Conservation (phyloP, 345 rosid genomes). For the Noccaea caerulescens region DNA sequence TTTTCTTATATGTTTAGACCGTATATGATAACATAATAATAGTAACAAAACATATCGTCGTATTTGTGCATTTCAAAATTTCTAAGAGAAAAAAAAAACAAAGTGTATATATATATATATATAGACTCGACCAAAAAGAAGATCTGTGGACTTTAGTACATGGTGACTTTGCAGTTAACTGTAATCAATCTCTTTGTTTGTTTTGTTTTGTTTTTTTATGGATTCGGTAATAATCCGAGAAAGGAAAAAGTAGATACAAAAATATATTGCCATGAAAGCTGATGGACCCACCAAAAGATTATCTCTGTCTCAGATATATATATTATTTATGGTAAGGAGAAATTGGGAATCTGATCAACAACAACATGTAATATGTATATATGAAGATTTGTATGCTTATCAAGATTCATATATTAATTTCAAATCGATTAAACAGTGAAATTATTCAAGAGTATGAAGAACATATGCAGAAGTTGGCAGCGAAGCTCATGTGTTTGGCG, state of each 20-base stretch:
- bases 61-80: too few relatives aligned
- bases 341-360: not conserved
- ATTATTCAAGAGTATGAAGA: conserved; percentile 59
- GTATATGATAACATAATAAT: too few relatives aligned
- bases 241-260: conserved; percentile 26
- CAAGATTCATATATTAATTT: conserved; percentile 6
- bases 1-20: not conserved
- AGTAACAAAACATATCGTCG: too few relatives aligned
- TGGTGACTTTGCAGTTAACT: conserved; percentile 14
- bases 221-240: conserved; percentile 23
- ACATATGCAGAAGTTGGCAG: conserved; percentile 72
- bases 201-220: not conserved
- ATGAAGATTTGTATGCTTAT: conserved; percentile 1
- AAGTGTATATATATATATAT: too few relatives aligned
- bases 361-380: too few relatives aligned
- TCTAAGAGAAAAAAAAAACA: too few relatives aligned
- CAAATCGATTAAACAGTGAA: conserved; percentile 47
- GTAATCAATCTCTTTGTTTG: not conserved
- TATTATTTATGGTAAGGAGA: conserved; percentile 1
- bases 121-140: conserved; percentile 8
- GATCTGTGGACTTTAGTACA: conserved; percentile 31
- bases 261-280: conserved; percentile 44
- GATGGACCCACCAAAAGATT: conserved; percentile 57
- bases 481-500: conserved; percentile 67
- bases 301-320: not conserved